These are phyloP conservation scores for Murraya koenigii DNA, from an alignment of 345 rosid genomes.

Conservation along the genomic window DNA sequence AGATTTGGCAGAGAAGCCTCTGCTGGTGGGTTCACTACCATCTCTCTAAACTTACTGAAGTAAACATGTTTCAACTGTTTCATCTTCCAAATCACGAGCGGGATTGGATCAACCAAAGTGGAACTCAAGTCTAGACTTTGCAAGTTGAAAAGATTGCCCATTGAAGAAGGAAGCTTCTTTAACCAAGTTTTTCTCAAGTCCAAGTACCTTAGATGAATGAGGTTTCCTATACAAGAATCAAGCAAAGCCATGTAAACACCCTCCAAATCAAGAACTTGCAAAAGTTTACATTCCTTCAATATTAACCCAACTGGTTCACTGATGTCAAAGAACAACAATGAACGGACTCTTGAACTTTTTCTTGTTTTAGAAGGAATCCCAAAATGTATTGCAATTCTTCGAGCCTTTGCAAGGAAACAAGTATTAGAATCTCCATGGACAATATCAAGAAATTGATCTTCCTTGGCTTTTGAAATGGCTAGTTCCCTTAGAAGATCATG, in stretches of 20 bases:
- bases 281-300: slow-evolving; percentile 1
- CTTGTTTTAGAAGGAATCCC: not conserved
- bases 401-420: not conserved
- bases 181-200: slow-evolving; percentile 15
- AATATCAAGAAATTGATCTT: not conserved
- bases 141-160: slow-evolving; percentile 15
- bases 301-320: not conserved
- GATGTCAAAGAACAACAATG: slow-evolving; percentile 12
- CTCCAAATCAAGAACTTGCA: slow-evolving; percentile 16
- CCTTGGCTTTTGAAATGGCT: slow-evolving; percentile 14
- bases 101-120: slow-evolving; percentile 9
- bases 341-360: slow-evolving; percentile 3
- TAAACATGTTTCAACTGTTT: slow-evolving; percentile 11
- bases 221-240: slow-evolving; percentile 6
- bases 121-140: slow-evolving; percentile 25
- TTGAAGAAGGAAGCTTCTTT: slow-evolving; percentile 13
- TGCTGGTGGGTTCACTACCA: slow-evolving; percentile 6
- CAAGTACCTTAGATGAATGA: slow-evolving; percentile 21
- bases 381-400: slow-evolving; percentile 8
- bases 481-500: slow-evolving; percentile 22
- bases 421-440: slow-evolving; percentile 4
- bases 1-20: slow-evolving; percentile 4
- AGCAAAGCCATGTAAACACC: not conserved
- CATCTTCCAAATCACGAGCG: slow-evolving; percentile 14
- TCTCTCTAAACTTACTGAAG: slow-evolving; percentile 2